Evolutionary conservation across 768 basidiomycete genomes (phyloP), one percentile per base, ranked within the genome.

Genomic region (Tricholoma sp.): DNA sequence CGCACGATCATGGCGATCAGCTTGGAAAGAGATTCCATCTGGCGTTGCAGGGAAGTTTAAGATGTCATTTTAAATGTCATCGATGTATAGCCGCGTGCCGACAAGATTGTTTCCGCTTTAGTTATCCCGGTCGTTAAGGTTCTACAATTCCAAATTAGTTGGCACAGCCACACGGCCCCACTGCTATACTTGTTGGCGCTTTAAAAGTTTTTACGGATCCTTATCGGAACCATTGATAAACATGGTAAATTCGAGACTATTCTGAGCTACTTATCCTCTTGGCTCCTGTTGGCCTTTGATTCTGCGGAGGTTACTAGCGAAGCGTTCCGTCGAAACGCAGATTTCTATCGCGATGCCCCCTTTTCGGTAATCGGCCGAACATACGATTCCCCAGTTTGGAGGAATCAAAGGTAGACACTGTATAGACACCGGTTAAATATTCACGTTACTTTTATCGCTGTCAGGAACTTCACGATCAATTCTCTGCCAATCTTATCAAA

Each of bases 1-100:
- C 79, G 76, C 81, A 80, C 79, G 80, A 81, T 83, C 81, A 82
- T 81, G 81, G 79, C 81, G 80, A 82, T 83, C 82, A 81, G 75
- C 64, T 32, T 71, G 73, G 73, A 68, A 67, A 57, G 68, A 76
- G 75, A 78, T 78, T 66, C 62, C 62, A 79, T 80, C 78, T 76
- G 64, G 73, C 66, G 65, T 72, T 68, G 65, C 67, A 71, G 71
- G 67, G 67, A 73, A 71, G 72, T 71, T 67, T 68, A 70, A 65
- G 67, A 71, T 43, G 41, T 43, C 51, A 52, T 37, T 73, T 70
- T 65, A 67, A n/a, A 73, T 70, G 68, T 71, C 71, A 71, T 70
- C 62, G 64, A 74, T 74, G 24, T 73, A 11, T 46, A 75, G 72
- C 80, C 82, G 79, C 80, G 80, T 82, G 79, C 79, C 73, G 66